A percentile compares a stretch with the other conserved stretches of the same genome.
Evolutionary conservation across 2,329 filamentous ascomycete genomes (phyloP).

Genomic region (Emmonsia crescens): DNA sequence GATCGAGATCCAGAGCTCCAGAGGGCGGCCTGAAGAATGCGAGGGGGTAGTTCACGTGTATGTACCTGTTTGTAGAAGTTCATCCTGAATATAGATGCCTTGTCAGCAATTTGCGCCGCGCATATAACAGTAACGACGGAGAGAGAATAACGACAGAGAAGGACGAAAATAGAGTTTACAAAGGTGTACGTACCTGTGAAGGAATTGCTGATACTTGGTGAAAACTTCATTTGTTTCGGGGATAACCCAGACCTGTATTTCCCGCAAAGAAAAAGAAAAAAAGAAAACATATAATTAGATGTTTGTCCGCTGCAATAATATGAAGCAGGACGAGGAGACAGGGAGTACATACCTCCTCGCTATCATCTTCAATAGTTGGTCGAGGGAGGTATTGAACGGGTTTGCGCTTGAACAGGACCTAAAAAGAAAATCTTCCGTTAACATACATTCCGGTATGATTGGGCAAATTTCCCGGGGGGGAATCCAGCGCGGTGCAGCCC

Average conservation of each 20-base stretch:
- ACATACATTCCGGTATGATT: slow-evolving; percentile 5
- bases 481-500: not conserved
- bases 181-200: slow-evolving; percentile 59
- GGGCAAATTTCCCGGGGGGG: not conserved
- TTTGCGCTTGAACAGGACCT: slow-evolving; percentile 96
- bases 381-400: slow-evolving; percentile 71
- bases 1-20: not conserved
- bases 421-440: slow-evolving; percentile 14
- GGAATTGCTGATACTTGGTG: slow-evolving; percentile 74
- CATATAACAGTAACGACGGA: not conserved
- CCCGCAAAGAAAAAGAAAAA: slow-evolving; percentile 6
- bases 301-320: slow-evolving; percentile 5
- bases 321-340: not conserved
- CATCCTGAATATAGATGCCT: slow-evolving; percentile 47
- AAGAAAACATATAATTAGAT: slow-evolving; percentile 10
- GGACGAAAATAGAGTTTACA: not conserved
- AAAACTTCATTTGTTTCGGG: slow-evolving; percentile 85
- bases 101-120: slow-evolving; percentile 13
- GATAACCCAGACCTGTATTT: slow-evolving; percentile 74
- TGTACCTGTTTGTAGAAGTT: slow-evolving; percentile 85
- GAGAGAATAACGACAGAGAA: too few relatives aligned
- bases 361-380: slow-evolving; percentile 65
- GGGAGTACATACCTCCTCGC: slow-evolving; percentile 57
- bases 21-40: too few relatives aligned
- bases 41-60: not conserved